phyloP scores from a whole-genome alignment of 768 basidiomycete species.

The Guyanaporus albipodus region DNA sequence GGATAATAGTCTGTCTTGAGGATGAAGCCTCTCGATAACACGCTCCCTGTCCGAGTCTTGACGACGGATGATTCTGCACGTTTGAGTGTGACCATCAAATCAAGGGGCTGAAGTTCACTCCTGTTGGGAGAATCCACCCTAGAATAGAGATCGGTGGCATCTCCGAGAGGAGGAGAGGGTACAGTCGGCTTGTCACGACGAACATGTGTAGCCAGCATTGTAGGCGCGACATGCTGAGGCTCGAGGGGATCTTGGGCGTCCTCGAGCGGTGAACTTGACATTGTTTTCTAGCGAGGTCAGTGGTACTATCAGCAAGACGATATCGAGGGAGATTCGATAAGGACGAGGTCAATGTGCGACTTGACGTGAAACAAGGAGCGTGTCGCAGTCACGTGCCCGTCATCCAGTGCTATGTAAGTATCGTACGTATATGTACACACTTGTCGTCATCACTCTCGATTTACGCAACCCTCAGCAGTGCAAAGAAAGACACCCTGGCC shows the following conservation, averaged over 20 bases:
- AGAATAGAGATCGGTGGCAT: constrained; percentile 7
- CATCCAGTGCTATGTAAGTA: too few relatives aligned
- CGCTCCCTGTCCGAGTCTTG: constrained; percentile 78
- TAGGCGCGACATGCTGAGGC: neutral
- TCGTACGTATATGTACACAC: too few relatives aligned
- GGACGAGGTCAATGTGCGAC: too few relatives aligned
- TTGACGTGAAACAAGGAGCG: too few relatives aligned
- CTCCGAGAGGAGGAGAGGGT: constrained; percentile 3
- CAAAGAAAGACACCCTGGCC: neutral
- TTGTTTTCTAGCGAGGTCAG: neutral
- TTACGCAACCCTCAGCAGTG: neutral
- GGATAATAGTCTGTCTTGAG: constrained; percentile 92
- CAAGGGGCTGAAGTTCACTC: constrained; percentile 37
- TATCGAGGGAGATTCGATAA: too few relatives aligned
- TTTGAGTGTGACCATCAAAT: constrained; percentile 60
- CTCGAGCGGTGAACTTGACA: neutral
- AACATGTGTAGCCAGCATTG: constrained; percentile 10
- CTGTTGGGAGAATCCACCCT: neutral
- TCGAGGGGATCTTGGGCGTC: neutral
- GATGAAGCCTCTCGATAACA: constrained; percentile 85
- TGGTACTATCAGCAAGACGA: neutral
- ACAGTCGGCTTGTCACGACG: constrained; percentile 6
- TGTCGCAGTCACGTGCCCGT: constrained; percentile 13
- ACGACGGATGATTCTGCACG: constrained; percentile 72
- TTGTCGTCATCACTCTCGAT: neutral